Percentiles rank a stretch among this genome's conserved stretches.
phyloP scores from a whole-genome alignment of 768 basidiomycete genomes.

The Tephrocybe sp. region DNA sequence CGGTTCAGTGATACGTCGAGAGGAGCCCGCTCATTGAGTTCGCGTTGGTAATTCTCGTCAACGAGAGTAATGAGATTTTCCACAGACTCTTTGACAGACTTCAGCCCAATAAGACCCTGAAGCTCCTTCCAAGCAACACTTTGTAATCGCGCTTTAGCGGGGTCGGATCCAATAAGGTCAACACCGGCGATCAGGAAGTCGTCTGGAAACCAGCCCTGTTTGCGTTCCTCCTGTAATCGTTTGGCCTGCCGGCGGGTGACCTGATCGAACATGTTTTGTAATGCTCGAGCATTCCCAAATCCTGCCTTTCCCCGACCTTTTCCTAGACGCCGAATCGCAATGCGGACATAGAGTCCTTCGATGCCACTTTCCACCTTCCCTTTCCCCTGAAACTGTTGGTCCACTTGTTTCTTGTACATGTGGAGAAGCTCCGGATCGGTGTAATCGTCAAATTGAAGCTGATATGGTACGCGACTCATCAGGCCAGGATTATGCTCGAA shows the following conservation, averaged over 20 bases:
- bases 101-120: conserved; percentile 54
- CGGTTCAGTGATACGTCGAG: conserved; percentile 58
- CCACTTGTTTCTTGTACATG: conserved; percentile 53
- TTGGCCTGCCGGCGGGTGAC: conserved; percentile 55
- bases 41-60: conserved; percentile 57
- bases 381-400: conserved; percentile 42
- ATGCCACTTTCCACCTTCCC: conserved; percentile 60
- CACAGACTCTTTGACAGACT: conserved; percentile 55
- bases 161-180: conserved; percentile 69
- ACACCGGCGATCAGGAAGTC: conserved; percentile 52
- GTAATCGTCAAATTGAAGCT: conserved; percentile 62
- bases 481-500: conserved; percentile 77
- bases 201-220: conserved; percentile 36
- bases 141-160: conserved; percentile 43
- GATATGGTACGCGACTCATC: conserved; percentile 64
- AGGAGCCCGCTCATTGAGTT: conserved; percentile 55
- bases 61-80: conserved; percentile 44
- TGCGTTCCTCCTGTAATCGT: conserved; percentile 43
- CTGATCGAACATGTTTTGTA: conserved; percentile 48
- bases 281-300: conserved; percentile 68
- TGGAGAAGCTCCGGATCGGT: conserved; percentile 51
- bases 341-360: conserved; percentile 52
- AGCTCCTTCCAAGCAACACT: conserved; percentile 54
- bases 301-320: conserved; percentile 58
- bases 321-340: conserved; percentile 61